Evolutionary conservation across 2,329 filamentous ascomycete species (phyloP).

Genomic region (Hypocrella siamensis): DNA sequence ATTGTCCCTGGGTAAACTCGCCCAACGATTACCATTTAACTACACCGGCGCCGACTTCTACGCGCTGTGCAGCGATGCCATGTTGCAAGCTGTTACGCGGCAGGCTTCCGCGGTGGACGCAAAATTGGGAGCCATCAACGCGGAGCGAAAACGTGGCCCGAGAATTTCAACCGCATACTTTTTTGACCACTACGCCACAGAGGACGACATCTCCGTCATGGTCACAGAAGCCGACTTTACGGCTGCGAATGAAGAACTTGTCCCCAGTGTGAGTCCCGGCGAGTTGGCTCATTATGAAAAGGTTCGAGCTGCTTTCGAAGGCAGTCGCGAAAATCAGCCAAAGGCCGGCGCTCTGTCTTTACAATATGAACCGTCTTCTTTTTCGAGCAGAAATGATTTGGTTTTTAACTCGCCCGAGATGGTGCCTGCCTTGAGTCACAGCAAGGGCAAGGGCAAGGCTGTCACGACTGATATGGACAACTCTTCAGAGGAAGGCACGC

Average conservation of each 20-base stretch:
- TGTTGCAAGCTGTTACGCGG: slow-evolving; percentile 95
- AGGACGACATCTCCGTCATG: slow-evolving; percentile 71
- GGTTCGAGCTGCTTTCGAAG: slow-evolving; percentile 73
- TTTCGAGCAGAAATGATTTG: slow-evolving; percentile 7
- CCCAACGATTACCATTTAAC: slow-evolving; percentile 72
- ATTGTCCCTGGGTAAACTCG: slow-evolving; percentile 60
- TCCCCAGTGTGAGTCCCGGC: slow-evolving; percentile 86
- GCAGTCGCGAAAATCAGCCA: slow-evolving; percentile 20
- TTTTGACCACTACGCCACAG: slow-evolving; percentile 80
- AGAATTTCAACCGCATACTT: slow-evolving; percentile 77
- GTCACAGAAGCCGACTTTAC: slow-evolving; percentile 83
- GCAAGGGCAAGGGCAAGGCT: slow-evolving; percentile 22
- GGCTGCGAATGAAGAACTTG: slow-evolving; percentile 65
- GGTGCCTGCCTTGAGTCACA: slow-evolving; percentile 15
- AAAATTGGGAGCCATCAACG: slow-evolving; percentile 60
- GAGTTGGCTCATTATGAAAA: slow-evolving; percentile 83
- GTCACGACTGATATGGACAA: slow-evolving; percentile 13
- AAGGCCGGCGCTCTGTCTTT: neutral
- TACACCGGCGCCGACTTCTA: slow-evolving; percentile 98
- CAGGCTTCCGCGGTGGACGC: slow-evolving; percentile 72
- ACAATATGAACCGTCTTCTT: slow-evolving; percentile 9
- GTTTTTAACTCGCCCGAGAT: slow-evolving; percentile 16
- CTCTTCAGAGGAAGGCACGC: slow-evolving; percentile 13
- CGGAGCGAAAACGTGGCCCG: slow-evolving; percentile 17
- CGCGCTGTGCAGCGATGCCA: slow-evolving; percentile 90